Percentiles rank a stretch among this genome's conserved stretches.
Evolutionary conservation across 2,329 filamentous ascomycete genomes (phyloP).

Genomic region (Verticillium nonalfalfae): DNA sequence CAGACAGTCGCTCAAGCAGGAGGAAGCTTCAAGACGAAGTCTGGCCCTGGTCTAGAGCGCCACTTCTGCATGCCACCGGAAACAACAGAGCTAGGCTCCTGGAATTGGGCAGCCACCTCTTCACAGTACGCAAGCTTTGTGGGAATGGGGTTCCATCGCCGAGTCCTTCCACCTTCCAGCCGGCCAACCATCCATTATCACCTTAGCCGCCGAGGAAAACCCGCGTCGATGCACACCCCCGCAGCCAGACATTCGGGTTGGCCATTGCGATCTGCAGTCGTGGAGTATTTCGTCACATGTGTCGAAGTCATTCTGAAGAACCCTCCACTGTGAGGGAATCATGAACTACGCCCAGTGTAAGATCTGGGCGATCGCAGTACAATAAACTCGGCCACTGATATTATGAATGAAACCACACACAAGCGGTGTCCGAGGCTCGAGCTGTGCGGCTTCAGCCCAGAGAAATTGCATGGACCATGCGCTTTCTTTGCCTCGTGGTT

Average conservation of each 20-base stretch:
- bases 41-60: neutral
- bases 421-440: too few species aligned
- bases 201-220: neutral
- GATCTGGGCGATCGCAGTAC: neutral
- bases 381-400: neutral
- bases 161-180: neutral
- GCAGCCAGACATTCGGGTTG: neutral
- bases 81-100: neutral
- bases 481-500: neutral
- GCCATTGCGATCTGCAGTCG: neutral
- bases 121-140: neutral
- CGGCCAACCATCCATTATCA: neutral
- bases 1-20: neutral
- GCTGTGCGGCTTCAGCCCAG: too few species aligned
- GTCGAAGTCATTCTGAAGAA: neutral
- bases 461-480: neutral
- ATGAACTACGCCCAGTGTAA: neutral
- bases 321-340: neutral
- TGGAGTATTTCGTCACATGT: neutral
- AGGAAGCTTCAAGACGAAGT: neutral
- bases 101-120: neutral
- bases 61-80: neutral
- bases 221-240: neutral
- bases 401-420: too few species aligned
- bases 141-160: neutral